Evolutionary conservation across 768 basidiomycete species (phyloP), one percentile per base, ranked within the genome.

Genomic region (Leccinum incarnatum): DNA sequence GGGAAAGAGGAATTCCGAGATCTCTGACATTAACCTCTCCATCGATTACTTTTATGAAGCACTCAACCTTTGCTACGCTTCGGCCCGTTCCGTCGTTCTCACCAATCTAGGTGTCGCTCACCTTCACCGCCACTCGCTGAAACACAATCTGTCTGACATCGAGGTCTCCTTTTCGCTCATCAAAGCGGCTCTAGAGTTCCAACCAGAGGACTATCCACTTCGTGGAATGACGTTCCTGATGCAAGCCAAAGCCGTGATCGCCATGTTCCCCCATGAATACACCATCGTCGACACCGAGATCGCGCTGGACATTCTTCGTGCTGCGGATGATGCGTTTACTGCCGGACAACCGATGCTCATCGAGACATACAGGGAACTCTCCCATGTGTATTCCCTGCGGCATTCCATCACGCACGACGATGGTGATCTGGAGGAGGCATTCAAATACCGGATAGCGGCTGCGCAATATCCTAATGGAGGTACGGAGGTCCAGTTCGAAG

Each of bases 401-500:
- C 17, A 69, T 58, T 40, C 66, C 14, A 30, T 66, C 49, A 59
- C 54, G 47, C 51, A 59, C 32, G 19, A 37, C 29, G 40, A 4
- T 5, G 4, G 17, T 47, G 68, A 72, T 53, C 56, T 72, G 42
- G 68, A 72, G 46, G 59, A 70, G 21, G 60, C 56, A 2, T 68
- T 69, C 21, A 53, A 56, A 17, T 62, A 67, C 63, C 48, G 62
- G 40, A 62, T 62, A 27, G 49, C 40, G 14, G 63, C 69, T 14
- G 60, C 63, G 9, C 55, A 65, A 19, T 57, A 67, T 34, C 56
- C 57, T 3, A 62, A 61, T 37, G 66, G 66, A 27, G 67, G 68
- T 5, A 58, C 62, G 3, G 57, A 57, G 51, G 19, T 25, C 15
- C 67, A 49, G 29, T 62, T 68, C 32, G 57, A 53, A 11, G 58